Evolutionary conservation across 768 basidiomycete species (phyloP).

Genomic region (Lyophyllum decastes): DNA sequence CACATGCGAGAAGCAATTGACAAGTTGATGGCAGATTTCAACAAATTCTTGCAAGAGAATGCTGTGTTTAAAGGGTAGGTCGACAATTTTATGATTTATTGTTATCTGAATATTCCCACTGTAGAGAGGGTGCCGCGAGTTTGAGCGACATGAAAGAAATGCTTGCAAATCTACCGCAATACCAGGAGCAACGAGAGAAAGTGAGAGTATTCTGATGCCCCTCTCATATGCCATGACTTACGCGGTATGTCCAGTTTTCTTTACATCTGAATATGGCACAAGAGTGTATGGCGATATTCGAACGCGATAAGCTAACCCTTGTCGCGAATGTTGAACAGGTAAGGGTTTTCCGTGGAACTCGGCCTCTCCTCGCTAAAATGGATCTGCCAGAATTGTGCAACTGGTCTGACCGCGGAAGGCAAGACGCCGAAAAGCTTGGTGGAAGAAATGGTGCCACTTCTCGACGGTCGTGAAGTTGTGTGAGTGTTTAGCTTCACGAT

Average conservation of each 20-base stretch:
- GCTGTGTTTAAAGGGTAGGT: conserved; percentile 89
- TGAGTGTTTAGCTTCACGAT: conserved; percentile 34
- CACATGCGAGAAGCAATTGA: conserved; percentile 99
- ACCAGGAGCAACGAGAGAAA: conserved; percentile 94
- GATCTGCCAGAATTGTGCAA: conserved; percentile 81
- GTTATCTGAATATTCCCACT: conserved; percentile 3
- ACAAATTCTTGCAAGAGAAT: conserved; percentile 90
- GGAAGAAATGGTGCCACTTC: conserved; percentile 97
- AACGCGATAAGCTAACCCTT: conserved; percentile 79
- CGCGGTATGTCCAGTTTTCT: conserved; percentile 71
- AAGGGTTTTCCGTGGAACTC: conserved; percentile 19
- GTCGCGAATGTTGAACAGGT: conserved; percentile 93
- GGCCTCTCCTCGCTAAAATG: background rate
- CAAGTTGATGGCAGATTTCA: conserved; percentile 95
- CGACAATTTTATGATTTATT: background rate
- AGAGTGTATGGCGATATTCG: conserved; percentile 94
- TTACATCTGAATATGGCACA: conserved; percentile 97
- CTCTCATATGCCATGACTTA: background rate
- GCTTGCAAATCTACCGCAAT: conserved; percentile 93
- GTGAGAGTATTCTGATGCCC: conserved; percentile 34
- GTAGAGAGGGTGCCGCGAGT: conserved; percentile 78
- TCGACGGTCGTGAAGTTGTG: conserved; percentile 87
- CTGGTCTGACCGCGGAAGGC: conserved; percentile 87
- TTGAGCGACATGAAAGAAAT: conserved; percentile 99
- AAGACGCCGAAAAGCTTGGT: conserved; percentile 94